Base-by-base conservation (phyloP, 192 early-diverging fungal genomes). In the Coemansia asiatica region DNA sequence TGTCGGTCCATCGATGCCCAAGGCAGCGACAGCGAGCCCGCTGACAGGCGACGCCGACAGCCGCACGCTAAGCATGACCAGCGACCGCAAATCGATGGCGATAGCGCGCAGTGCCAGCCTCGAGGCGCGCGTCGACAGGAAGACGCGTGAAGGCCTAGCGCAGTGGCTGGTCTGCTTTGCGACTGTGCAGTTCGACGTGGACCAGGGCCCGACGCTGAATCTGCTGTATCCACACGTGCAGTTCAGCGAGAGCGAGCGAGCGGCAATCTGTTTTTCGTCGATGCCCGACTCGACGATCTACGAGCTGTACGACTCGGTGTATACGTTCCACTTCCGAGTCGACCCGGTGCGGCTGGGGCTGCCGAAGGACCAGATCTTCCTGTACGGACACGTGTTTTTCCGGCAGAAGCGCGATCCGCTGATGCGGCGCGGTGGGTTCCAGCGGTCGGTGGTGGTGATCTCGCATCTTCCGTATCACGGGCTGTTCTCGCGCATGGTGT, bases 331-430 rank as follows among this genome's bases (percentile, higher is more conserved):
- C 53, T 82, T 89, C 48, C 86, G 88, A 59, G 86, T 88, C 6
- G 85, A 80, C 46, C 69, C 85, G 12, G 62, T 75, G 46, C 76
- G 76, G 10, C 81, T 78, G 18, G 65, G 76, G 23, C 65, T 77
- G 63, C 61, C 76, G 50, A 79, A 73, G 62, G 78, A 75, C 56
- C 62, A 40, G 29, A 56, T 81, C 22, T 81, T 81, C 21, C 67
- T 81, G 44, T 71, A 98, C 76, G 94, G 92, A 28, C 94, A 96
- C 82, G 95, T 94, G 12, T 96, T 95, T 68, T 98, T 98, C 68
- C 84, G 95, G 25, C 95, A 98, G 72, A 89, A 94, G 73, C 86
- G 88, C 72, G 95, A 98, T 73, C 79, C 87, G 13, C 76, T 85
- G 26, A 91, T 96, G 67, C 81, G 90, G 13, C 88, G 96, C 44